Evolutionary conservation across 2,329 filamentous ascomycete genomes (phyloP).

Genomic region (Nigrospora sphaerica): DNA sequence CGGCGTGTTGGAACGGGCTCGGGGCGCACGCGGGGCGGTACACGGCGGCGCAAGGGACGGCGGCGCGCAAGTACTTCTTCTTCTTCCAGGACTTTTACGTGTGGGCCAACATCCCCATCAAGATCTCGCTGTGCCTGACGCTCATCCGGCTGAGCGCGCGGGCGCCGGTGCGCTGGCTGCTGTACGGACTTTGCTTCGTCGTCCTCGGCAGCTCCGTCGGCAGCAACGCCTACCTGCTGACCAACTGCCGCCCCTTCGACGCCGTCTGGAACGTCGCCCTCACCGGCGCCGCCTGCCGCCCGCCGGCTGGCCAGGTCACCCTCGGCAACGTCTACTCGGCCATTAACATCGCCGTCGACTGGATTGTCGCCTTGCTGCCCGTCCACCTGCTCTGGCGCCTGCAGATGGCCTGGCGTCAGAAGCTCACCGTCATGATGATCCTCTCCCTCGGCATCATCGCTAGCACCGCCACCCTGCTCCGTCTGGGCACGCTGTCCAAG

Average conservation of each 20-base stretch:
- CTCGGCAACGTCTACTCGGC: constrained; percentile 1
- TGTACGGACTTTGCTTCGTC: background rate
- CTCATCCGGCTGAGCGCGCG: background rate
- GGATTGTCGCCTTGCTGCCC: background rate
- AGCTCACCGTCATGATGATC: background rate
- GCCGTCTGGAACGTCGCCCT: constrained; percentile 2
- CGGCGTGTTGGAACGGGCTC: constrained; percentile 2
- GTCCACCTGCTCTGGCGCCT: background rate
- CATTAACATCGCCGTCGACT: background rate
- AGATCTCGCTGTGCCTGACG: constrained; percentile 3
- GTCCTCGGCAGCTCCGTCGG: background rate
- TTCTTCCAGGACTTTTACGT: constrained; percentile 6
- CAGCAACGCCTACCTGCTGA: constrained; percentile 3
- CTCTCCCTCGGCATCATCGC: background rate
- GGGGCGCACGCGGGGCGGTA: constrained; percentile 1
- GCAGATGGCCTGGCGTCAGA: background rate
- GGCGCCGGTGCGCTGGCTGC: background rate
- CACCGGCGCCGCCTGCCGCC: background rate
- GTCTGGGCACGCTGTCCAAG: background rate
- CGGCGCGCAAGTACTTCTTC: constrained; percentile 3
- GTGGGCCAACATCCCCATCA: constrained; percentile 6
- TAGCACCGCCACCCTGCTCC: background rate
- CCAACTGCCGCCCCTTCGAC: constrained; percentile 1
- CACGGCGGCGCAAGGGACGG: background rate
- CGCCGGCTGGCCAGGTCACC: background rate